phyloP scores from a whole-genome alignment of 2,329 filamentous ascomycete genomes.

The Talaromyces sp. region DNA sequence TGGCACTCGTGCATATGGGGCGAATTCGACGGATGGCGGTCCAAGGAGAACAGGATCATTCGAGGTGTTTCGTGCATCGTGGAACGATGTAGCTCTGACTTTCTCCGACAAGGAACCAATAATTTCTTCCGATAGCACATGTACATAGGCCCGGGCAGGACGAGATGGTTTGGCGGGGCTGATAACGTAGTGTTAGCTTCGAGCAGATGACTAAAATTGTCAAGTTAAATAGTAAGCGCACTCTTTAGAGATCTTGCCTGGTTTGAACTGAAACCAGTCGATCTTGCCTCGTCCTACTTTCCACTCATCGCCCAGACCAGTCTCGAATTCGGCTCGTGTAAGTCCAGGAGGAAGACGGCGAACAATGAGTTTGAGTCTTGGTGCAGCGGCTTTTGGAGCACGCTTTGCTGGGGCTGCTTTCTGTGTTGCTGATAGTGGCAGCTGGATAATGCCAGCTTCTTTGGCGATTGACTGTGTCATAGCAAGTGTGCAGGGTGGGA shows the following conservation, averaged over 20 bases:
- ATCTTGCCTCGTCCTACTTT: constrained; percentile 73
- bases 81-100: constrained; percentile 68
- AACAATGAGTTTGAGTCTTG: constrained; percentile 78
- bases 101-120: constrained; percentile 65
- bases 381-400: constrained; percentile 44
- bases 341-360: constrained; percentile 82
- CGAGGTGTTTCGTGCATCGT: constrained; percentile 75
- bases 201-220: neutral
- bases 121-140: constrained; percentile 69
- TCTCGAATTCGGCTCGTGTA: constrained; percentile 72
- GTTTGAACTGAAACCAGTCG: constrained; percentile 74
- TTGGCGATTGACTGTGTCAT: constrained; percentile 23
- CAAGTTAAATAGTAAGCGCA: constrained; percentile 43
- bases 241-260: constrained; percentile 80
- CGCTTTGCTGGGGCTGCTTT: constrained; percentile 45
- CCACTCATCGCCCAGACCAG: constrained; percentile 75
- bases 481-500: neutral
- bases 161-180: constrained; percentile 82
- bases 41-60: constrained; percentile 70
- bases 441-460: constrained; percentile 53
- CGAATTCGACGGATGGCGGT: constrained; percentile 75
- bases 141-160: constrained; percentile 77
- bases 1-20: constrained; percentile 79
- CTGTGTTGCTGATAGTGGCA: constrained; percentile 47
- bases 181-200: neutral